Evolutionary conservation across 306 rosid species (phyloP), one percentile per base, ranked within the genome.

Genomic region (Coriaria nepalensis): DNA sequence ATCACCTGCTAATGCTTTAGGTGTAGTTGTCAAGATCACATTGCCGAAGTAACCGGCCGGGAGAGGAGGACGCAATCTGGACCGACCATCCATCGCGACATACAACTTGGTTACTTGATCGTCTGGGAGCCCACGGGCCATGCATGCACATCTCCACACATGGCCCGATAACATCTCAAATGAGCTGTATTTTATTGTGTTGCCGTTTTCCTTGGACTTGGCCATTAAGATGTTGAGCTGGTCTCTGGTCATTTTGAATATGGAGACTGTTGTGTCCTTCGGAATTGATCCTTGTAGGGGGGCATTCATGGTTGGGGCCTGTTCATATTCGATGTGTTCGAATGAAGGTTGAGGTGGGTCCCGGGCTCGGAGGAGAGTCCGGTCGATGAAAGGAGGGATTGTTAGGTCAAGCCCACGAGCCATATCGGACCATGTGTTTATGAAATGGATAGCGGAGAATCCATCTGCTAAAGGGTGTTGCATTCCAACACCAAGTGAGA

Each of bases 401-500:
- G 73, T 72, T 7, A 81, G 69, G 14, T 84, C 95, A 11, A 81
- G 57, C 43, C 97, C 93, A 4, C 93, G 86, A 14, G 93, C 83
- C 64, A 90, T 73, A 55, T 90, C 97, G 7, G 95, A 74, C 97
- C 97, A 90, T 29, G 97, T 45, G 33, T 83, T 90, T 37, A 84
- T 69, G 35, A 81, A 90, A 60, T 84, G 97, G 33, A 90, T 83
- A 12, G 93, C 97, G 15, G 97, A 73, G 54, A 69, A 78, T 9
- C 97, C 97, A 63, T 90, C 97, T 4, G 83, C 95, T 8, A 7
- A 90, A 12, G 77, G 84, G 57, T 90, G 95, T 37, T 90, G 84
- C 93, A 84, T 81, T 0, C 90, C 97, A 13, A 90, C 95, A 6
- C 97, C 97, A 6, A 90, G 75, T 4, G 95, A 90, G 0, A 79